phyloP scores from a whole-genome alignment of 139 green algal species.

The Chara braunii region DNA sequence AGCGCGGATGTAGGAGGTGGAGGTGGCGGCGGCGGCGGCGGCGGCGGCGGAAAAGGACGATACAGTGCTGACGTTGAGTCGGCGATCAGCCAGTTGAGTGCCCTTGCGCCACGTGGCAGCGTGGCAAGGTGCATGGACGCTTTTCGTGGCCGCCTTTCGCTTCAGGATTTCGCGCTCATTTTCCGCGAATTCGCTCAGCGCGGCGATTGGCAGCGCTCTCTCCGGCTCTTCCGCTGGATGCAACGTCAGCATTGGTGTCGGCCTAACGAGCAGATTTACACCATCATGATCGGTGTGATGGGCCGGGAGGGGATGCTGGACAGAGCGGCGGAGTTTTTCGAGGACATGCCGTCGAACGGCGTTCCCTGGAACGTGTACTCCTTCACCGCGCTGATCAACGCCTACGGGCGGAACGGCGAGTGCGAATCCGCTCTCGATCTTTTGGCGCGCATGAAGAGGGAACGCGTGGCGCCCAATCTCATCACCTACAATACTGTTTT shows the following conservation, averaged over 20 bases:
- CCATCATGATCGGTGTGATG: slow-evolving; percentile 41
- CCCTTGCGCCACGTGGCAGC: slow-evolving; percentile 33
- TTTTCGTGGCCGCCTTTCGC: slow-evolving; percentile 14
- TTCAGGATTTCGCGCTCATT: slow-evolving; percentile 23
- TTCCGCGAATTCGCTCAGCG: slow-evolving; percentile 19
- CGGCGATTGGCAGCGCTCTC: slow-evolving; percentile 9
- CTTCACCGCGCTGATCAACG: slow-evolving; percentile 38
- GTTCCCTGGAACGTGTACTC: slow-evolving; percentile 33
- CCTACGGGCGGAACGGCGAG: slow-evolving; percentile 31
- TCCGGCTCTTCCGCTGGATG: slow-evolving; percentile 27
- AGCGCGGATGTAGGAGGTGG: too few relatives aligned
- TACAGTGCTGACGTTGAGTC: slow-evolving; percentile 26
- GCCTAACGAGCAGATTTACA: slow-evolving; percentile 39
- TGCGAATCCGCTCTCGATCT: slow-evolving; percentile 21
- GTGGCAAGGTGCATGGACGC: slow-evolving; percentile 32
- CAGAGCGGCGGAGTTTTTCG: slow-evolving; percentile 33
- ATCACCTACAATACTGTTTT: slow-evolving; percentile 37
- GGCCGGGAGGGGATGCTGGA: slow-evolving; percentile 36
- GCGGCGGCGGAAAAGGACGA: too few relatives aligned
- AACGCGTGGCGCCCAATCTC: slow-evolving; percentile 20
- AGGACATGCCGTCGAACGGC: slow-evolving; percentile 31
- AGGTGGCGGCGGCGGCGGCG: too few relatives aligned
- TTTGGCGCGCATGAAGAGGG: slow-evolving; percentile 20
- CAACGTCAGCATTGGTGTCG: slow-evolving; percentile 29
- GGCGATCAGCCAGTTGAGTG: slow-evolving; percentile 25